phyloP scores from a whole-genome alignment of 257 asterid genomes.

The Cordia subcordata region DNA sequence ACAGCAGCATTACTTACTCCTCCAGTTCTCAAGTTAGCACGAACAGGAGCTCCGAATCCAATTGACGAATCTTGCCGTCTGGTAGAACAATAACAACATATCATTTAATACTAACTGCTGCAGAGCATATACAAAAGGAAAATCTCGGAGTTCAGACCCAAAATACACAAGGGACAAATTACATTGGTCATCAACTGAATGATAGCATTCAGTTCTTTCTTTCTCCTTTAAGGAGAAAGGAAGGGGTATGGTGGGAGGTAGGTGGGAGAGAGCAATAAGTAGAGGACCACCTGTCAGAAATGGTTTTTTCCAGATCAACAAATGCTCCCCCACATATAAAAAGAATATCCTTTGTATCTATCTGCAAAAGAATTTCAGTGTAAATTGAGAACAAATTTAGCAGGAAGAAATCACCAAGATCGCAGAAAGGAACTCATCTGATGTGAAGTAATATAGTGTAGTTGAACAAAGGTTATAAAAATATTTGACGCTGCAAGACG shows the following conservation, averaged over 20 bases:
- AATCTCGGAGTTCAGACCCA: background rate
- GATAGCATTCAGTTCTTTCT: background rate
- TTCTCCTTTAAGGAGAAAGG: no score
- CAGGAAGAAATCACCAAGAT: background rate
- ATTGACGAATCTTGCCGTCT: slow-evolving; percentile 95
- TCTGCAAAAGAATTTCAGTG: slow-evolving; percentile 36
- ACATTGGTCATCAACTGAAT: no score
- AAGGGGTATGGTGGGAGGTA: slow-evolving; percentile 1
- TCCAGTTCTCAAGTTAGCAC: slow-evolving; percentile 87
- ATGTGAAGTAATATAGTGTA: no score
- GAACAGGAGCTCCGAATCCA: slow-evolving; percentile 92
- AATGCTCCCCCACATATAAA: slow-evolving; percentile 96
- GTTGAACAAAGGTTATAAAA: no score
- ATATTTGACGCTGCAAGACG: no score
- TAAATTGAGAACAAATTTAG: background rate
- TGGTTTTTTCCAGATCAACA: slow-evolving; percentile 86
- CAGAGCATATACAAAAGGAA: background rate
- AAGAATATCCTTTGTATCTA: slow-evolving; percentile 87
- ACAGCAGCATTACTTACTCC: slow-evolving; percentile 68
- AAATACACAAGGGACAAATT: no score
- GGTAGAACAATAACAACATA: slow-evolving; percentile 12
- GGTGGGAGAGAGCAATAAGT: slow-evolving; percentile 7
- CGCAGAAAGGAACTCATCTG: no score
- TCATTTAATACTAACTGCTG: no score
- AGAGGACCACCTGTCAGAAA: slow-evolving; percentile 73